These are phyloP conservation scores for Penicillium riverlandense DNA, from an alignment of 495 filamentous ascomycete genomes.

Conservation along the genomic window DNA sequence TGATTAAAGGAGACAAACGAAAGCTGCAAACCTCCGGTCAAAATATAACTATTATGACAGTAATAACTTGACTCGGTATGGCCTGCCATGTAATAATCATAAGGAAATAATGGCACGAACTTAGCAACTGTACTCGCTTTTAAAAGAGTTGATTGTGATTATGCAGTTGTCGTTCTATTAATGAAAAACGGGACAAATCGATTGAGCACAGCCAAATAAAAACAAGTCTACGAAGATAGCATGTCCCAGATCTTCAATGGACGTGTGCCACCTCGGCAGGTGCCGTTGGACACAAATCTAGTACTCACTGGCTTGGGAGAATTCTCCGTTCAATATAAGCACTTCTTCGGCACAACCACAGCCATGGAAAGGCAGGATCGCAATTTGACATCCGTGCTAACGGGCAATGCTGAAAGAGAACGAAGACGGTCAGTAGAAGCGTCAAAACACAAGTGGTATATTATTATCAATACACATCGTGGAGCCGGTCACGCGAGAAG, in stretches of 20 bases:
- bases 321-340: slow-evolving; percentile 47
- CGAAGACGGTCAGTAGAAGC: background rate
- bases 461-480: slow-evolving; percentile 31
- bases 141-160: too few species aligned
- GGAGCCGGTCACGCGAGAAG: slow-evolving; percentile 8
- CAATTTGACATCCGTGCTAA: slow-evolving; percentile 99
- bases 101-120: too few species aligned
- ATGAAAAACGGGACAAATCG: too few species aligned
- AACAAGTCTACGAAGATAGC: slow-evolving; percentile 1
- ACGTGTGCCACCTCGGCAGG: slow-evolving; percentile 36
- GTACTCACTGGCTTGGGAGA: slow-evolving; percentile 37
- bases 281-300: slow-evolving; percentile 41
- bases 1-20: too few species aligned
- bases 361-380: slow-evolving; percentile 77
- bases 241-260: slow-evolving; percentile 47
- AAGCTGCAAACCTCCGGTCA: too few species aligned
- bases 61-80: too few species aligned
- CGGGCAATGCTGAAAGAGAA: background rate
- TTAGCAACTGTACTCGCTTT: too few species aligned
- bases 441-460: slow-evolving; percentile 10
- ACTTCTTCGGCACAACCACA: slow-evolving; percentile 91
- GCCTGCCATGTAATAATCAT: too few species aligned
- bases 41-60: too few species aligned
- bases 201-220: background rate
- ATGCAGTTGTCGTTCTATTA: too few species aligned